phyloP scores from a whole-genome alignment of 2,329 filamentous ascomycete species.

The Claviceps monticola region DNA sequence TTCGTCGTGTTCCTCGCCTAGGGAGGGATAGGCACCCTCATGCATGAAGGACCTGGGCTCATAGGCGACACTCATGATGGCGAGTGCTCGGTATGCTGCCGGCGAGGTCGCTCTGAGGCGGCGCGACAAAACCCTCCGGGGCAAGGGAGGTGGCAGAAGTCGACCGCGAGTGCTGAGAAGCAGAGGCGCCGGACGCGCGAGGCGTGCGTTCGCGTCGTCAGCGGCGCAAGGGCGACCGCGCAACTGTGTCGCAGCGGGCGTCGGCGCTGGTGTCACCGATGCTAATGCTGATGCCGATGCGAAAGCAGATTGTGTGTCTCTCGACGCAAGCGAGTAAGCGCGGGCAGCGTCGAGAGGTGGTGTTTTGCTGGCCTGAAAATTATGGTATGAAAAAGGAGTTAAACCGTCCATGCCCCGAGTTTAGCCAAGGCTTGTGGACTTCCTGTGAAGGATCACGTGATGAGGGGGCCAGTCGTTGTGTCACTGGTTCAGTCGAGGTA shows the following conservation, averaged over 20 bases:
- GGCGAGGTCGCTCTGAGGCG: slow-evolving; percentile 6
- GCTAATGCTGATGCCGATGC: slow-evolving; percentile 2
- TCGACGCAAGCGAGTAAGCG: slow-evolving; percentile 7
- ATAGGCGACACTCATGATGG: slow-evolving; percentile 37
- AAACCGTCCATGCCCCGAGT: slow-evolving; percentile 4
- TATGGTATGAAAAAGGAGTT: slow-evolving; percentile 14
- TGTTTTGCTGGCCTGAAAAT: slow-evolving; percentile 14
- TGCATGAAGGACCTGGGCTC: slow-evolving; percentile 35
- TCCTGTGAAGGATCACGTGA: slow-evolving; percentile 2
- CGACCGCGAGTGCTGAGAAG: slow-evolving; percentile 2
- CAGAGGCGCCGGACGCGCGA: slow-evolving; percentile 6
- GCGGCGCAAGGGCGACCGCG: not conserved
- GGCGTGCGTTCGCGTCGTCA: not conserved
- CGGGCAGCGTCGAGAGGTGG: slow-evolving; percentile 7
- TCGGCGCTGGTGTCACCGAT: not conserved
- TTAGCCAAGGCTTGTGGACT: slow-evolving; percentile 4
- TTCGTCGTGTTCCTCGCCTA: slow-evolving; percentile 29
- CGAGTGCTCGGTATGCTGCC: slow-evolving; percentile 9
- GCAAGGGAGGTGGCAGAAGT: slow-evolving; percentile 5
- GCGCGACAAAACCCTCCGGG: slow-evolving; percentile 5
- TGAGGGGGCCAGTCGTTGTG: not conserved
- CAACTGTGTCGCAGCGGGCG: not conserved
- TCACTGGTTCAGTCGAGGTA: not conserved
- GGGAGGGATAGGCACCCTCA: slow-evolving; percentile 32
- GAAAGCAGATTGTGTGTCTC: slow-evolving; percentile 5